Evolutionary conservation across 2,329 filamentous ascomycete species (phyloP).

Genomic region (Epichloe coenophiala): DNA sequence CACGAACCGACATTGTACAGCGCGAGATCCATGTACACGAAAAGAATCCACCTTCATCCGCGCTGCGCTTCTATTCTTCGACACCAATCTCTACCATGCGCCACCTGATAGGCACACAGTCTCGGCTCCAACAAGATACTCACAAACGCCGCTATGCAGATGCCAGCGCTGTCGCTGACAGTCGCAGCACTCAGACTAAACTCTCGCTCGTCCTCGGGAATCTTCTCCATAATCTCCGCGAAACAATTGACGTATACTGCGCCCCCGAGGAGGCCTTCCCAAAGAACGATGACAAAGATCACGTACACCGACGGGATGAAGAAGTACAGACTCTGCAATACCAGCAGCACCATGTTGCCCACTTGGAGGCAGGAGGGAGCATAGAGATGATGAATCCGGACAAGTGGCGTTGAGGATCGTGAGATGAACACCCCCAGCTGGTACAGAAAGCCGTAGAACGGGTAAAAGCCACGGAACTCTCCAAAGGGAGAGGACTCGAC

Average conservation of each 20-base stretch:
- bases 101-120: conserved; percentile 74
- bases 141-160: conserved; percentile 75
- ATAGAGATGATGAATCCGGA: conserved; percentile 72
- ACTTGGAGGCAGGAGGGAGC: conserved; percentile 71
- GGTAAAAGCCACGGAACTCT: conserved; percentile 79
- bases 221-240: conserved; percentile 78
- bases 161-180: conserved; percentile 83
- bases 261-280: conserved; percentile 86
- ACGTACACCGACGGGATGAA: conserved; percentile 79
- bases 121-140: conserved; percentile 71
- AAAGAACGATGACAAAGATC: conserved; percentile 77
- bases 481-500: conserved; percentile 62
- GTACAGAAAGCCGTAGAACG: conserved; percentile 88
- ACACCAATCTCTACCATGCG: conserved; percentile 66
- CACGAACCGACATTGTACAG: too few relatives aligned
- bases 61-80: conserved; percentile 33
- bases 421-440: conserved; percentile 88
- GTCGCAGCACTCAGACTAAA: conserved; percentile 84
- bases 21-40: not conserved
- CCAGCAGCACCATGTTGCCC: conserved; percentile 60
- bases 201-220: conserved; percentile 66
- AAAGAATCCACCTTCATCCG: not conserved
- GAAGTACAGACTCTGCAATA: conserved; percentile 61
- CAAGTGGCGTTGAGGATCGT: conserved; percentile 76
- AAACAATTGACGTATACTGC: conserved; percentile 95